Evolutionary conservation across 768 basidiomycete species (phyloP), one percentile per base, ranked within the genome.

Genomic region (Amylocystis lapponica): DNA sequence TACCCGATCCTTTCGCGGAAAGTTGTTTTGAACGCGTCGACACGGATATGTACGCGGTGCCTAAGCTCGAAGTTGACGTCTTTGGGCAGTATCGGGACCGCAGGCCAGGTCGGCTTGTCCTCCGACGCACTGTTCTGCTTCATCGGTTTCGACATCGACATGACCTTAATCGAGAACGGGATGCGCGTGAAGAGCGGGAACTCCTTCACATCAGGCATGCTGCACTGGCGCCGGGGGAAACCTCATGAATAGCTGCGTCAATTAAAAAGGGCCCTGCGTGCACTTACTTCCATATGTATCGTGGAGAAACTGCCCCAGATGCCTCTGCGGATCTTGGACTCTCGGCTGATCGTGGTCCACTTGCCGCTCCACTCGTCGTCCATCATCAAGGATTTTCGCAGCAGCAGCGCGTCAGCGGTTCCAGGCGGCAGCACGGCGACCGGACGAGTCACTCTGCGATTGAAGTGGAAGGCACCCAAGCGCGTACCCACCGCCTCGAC

Each of bases 231-330:
- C n/a, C n/a, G 12, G n/a, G 21, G 4, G n/a, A 26, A 29, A 12
- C n/a, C 14, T 31, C 14, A 29, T 16, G 34, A 17, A 17, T 25
- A 23, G 13, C 4, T 29, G n/a, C 3, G 13, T 1, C 9, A 10
- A 16, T 39, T 2, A 14, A 27, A 12, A n/a, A 14, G 3, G 16
- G 22, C 32, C 27, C 22, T 13, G 10, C 4, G 26, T 1, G 14
- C 8, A 41, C 47, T 20, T n/a, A 52, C 51, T 43, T 49, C 35
- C 33, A 46, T 45, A 3, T 38, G 19, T 3, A 49, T 47, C 3
- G 40, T 45, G 2, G 53, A 27, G 29, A 49, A 47, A 1, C 49
- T 50, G 10, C 53, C 50, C 53, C 53, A 55, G 5, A 55, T 19
- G 9, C 50, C 53, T 23, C 34, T 39, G 5, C 53, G 35, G 21